Base-by-base conservation (phyloP, 768 basidiomycete species). In the Macrocybe gigantea region DNA sequence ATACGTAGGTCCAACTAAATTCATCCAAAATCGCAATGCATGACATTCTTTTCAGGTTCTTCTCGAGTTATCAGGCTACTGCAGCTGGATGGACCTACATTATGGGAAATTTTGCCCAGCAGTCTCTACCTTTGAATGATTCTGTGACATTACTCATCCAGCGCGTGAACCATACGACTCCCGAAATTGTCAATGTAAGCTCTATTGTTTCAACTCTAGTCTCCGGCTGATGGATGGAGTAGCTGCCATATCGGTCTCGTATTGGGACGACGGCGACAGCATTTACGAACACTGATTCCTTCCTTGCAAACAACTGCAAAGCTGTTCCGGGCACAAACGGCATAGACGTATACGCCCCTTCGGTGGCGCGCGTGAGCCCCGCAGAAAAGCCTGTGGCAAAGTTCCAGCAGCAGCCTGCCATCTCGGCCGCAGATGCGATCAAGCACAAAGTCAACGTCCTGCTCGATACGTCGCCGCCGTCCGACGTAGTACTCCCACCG, bases 231-330 rank as follows among this genome's bases (percentile, higher is more conserved):
- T 35, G 31, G 10, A 22, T 33, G 6, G 7, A 44, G 6, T 39
- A 82, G 79, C 60, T 82, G 45, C 80, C 81, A 9, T 83, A 79
- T 59, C 75, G 77, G 34, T 80, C 79, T 3, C 72, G 77, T 37
- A 69, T 81, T 50, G 72, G 73, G 14, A 61, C 72, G 1, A 57
- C 59, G 7, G 64, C 75, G 22, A 66, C 65, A 14, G 57, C 68
- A 12, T 83, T 80, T 57, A 75, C 75, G 1, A 70, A 80, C 56
- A 60, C 63, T 2, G 62, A 64, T 7, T 75, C 78, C 7, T 80
- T 73, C 60, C 67, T 73, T 29, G 66, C 65, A 15, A 76, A 74
- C 48, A 82, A 82, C 56, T 82, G 80, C 55, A 59, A 70, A 6
- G 75, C 77, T 10, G 67, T 64, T 6, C 49, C 54, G 2, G 69